These are phyloP conservation scores for Leccinum fibrillosum DNA, from an alignment of 768 basidiomycete genomes.

Conservation along the genomic window DNA sequence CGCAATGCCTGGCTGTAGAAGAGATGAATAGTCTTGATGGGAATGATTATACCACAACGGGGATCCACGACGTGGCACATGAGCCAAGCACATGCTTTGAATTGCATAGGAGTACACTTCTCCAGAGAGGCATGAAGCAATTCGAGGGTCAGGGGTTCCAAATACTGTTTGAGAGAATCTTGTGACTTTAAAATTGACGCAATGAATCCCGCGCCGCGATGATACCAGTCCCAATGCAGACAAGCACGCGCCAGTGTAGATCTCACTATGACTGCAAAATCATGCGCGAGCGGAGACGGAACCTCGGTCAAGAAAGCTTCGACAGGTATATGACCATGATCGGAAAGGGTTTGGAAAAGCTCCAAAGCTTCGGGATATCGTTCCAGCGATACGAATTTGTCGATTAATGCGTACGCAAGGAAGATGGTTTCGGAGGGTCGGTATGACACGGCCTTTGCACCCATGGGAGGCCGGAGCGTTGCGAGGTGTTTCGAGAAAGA, in stretches of 20 bases:
- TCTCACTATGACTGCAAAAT: slow-evolving; percentile 47
- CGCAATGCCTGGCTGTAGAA: slow-evolving; percentile 44
- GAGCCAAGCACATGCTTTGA: slow-evolving; percentile 39
- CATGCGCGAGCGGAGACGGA: slow-evolving; percentile 26
- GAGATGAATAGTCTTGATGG: slow-evolving; percentile 41
- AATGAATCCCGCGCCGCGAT: slow-evolving; percentile 41
- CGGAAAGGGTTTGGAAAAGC: slow-evolving; percentile 48
- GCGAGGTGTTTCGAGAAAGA: slow-evolving; percentile 30
- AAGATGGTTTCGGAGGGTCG: slow-evolving; percentile 37
- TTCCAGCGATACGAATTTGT: slow-evolving; percentile 37
- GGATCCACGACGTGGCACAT: slow-evolving; percentile 38
- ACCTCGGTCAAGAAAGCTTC: slow-evolving; percentile 43
- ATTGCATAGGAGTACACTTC: slow-evolving; percentile 33
- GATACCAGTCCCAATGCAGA: slow-evolving; percentile 52
- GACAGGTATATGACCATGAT: slow-evolving; percentile 42
- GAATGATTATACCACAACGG: slow-evolving; percentile 33
- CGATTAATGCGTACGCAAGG: slow-evolving; percentile 41
- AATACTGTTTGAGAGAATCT: slow-evolving; percentile 17
- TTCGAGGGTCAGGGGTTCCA: slow-evolving; percentile 40
- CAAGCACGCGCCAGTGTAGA: slow-evolving; percentile 50
- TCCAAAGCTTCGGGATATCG: slow-evolving; percentile 38
- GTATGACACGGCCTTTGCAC: slow-evolving; percentile 32
- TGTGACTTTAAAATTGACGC: slow-evolving; percentile 24
- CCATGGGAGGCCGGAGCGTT: slow-evolving; percentile 25
- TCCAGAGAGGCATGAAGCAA: slow-evolving; percentile 42